A percentile compares a stretch with the other conserved stretches of the same genome.
Conservation (phyloP, 108 stramenopile genomes). For the Poteriospumella lacustris region DNA sequence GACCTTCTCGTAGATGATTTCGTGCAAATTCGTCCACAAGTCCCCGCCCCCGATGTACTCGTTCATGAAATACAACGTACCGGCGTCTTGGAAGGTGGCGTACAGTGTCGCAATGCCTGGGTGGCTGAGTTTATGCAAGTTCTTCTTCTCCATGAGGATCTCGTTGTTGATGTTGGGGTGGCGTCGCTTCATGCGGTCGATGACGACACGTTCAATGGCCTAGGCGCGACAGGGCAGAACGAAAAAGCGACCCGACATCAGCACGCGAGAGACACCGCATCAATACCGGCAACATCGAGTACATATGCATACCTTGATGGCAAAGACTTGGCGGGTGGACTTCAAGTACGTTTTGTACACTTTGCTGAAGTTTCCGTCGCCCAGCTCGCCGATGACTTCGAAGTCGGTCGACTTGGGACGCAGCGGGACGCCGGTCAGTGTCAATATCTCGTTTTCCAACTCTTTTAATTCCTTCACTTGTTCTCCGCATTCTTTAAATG, state of each 20-base stretch:
- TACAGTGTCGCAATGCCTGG: constrained; percentile 67
- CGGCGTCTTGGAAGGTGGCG: constrained; percentile 79
- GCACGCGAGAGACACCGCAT: not conserved
- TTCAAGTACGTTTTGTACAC: constrained; percentile 71
- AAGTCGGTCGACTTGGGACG: constrained; percentile 17
- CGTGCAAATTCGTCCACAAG: constrained; percentile 72
- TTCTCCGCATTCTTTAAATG: constrained; percentile 27
- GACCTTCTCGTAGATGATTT: not conserved
- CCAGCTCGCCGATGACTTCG: constrained; percentile 31
- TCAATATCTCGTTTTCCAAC: constrained; percentile 16
- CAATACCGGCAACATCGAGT: not conserved
- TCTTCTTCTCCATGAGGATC: constrained; percentile 80
- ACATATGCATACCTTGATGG: constrained; percentile 73
- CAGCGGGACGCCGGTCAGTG: not conserved
- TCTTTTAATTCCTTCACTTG: not conserved
- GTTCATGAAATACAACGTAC: constrained; percentile 71
- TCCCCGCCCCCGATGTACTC: constrained; percentile 74
- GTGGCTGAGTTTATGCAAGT: constrained; percentile 24
- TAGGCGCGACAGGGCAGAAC: not conserved
- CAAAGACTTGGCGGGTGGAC: constrained; percentile 74
- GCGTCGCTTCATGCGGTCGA: constrained; percentile 72
- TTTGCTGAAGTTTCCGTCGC: constrained; percentile 76
- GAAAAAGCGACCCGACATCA: not conserved
- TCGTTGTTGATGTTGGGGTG: constrained; percentile 94
- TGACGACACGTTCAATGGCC: constrained; percentile 77